Base-by-base conservation (phyloP, 768 basidiomycete species). In the Amanita pseudoporphyria region DNA sequence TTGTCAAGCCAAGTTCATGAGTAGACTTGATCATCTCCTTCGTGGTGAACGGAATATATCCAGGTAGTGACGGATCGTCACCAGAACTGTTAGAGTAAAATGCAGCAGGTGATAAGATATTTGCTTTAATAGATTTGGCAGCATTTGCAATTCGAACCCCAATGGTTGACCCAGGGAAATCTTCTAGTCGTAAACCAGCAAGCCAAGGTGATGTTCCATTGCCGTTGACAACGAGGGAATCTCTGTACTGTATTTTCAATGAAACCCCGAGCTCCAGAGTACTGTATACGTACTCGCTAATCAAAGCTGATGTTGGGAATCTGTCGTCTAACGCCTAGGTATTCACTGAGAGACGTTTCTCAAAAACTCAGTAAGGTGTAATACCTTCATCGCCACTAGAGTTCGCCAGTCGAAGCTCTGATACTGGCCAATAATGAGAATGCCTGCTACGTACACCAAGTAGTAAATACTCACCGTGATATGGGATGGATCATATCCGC, bases 331-430 rank as follows among this genome's bases (percentile, higher is more conserved):
- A 63, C 55, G 70, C 60, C 79, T 81, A 39, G 44, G 1, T 51
- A 49, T 21, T 6, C 12, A 13, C 12, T 36, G 10, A 47, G 3
- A 21, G 3, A 41, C 37, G 6, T 48, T 19, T 22, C 6, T 26
- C 18, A 24, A 30, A 12, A 12, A 22, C 5, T 13, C n/a, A 18
- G 14, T 14, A 32, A 31, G 13, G 12, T 51, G 26, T 5, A 5
- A 18, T 3, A 75, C 79, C 74, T 84, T 85, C 82, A 88, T 87
- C 19, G 66, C 72, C 43, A 84, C 61, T 12, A 90, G 61, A 12
- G 85, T 81, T 56, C 86, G 71, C 87, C 88, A 90, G 60, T 87
- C 82, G 56, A 88, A 87, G 57, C 84, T 85, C 67, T 91, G 84
- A 55, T 78, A 86, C 84, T 87, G 26, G 14, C 9, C 5, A 28